A percentile compares a stretch with the other conserved stretches of the same genome.
These are phyloP conservation scores for Erodium maritimum DNA, from an alignment of 345 rosid genomes.

Conservation along the genomic window DNA sequence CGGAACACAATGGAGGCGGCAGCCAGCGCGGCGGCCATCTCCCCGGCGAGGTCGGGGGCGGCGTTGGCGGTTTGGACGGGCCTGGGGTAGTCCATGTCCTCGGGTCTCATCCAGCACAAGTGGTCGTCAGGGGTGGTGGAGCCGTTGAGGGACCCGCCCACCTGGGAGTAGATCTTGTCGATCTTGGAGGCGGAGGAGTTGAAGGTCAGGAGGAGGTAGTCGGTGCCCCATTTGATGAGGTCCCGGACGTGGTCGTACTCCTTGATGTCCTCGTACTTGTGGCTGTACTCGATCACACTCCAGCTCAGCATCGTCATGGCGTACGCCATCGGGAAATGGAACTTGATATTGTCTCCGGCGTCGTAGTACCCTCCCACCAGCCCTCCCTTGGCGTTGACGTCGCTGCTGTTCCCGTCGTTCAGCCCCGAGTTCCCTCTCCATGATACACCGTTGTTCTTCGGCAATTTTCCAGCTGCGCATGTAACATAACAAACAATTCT, in stretches of 20 bases:
- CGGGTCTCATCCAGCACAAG: constrained; percentile 71
- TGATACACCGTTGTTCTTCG: constrained; percentile 46
- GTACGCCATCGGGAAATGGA: constrained; percentile 82
- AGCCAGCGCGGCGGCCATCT: constrained; percentile 65
- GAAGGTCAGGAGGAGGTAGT: constrained; percentile 75
- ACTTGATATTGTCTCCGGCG: constrained; percentile 68
- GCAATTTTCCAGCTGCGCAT: constrained; percentile 60
- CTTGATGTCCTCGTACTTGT: constrained; percentile 43
- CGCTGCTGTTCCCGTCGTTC: constrained; percentile 34
- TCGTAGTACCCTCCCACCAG: constrained; percentile 82
- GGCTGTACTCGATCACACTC: constrained; percentile 74
- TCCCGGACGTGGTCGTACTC: constrained; percentile 56
- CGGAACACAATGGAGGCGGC: constrained; percentile 74
- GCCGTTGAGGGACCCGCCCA: constrained; percentile 50
- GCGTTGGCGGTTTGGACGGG: constrained; percentile 23
- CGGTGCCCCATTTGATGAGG: constrained; percentile 76
- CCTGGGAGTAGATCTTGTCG: constrained; percentile 58
- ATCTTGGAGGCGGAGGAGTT: constrained; percentile 48
- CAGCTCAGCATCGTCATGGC: constrained; percentile 90
- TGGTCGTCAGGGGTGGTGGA: constrained; percentile 59
- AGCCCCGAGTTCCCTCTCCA: constrained; percentile 79
- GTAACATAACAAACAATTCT: too few relatives aligned
- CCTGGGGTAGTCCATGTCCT: constrained; percentile 65
- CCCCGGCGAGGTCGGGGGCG: constrained; percentile 62
- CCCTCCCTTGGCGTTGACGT: constrained; percentile 33